Conservation (phyloP, 129 eudicot species). For the Centrapalus pauciflorus region DNA sequence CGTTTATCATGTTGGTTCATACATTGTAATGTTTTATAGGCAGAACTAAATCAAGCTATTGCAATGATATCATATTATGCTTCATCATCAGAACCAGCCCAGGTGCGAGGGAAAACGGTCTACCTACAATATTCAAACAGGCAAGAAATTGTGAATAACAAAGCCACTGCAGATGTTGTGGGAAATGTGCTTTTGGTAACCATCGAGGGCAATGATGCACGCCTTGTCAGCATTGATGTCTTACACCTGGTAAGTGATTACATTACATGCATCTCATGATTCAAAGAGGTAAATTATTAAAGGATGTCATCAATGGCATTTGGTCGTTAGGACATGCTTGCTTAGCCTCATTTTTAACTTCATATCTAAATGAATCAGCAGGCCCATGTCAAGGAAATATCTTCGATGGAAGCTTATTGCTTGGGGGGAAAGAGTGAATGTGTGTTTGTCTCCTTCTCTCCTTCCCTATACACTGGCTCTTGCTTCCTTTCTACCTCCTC, state of each 20-base stretch:
- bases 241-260: slow-evolving; percentile 81
- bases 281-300: slow-evolving; percentile 23
- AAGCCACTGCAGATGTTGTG: slow-evolving; percentile 92
- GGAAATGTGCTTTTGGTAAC: slow-evolving; percentile 94
- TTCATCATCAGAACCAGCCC: slow-evolving; percentile 97
- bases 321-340: slow-evolving; percentile 51
- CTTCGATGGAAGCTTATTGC: slow-evolving; percentile 99
- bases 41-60: slow-evolving; percentile 85
- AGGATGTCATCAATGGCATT: slow-evolving; percentile 30
- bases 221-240: slow-evolving; percentile 91
- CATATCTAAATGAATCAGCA: slow-evolving; percentile 89
- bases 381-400: slow-evolving; percentile 86
- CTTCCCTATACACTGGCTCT: slow-evolving; percentile 85
- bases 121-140: slow-evolving; percentile 96
- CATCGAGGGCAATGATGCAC: slow-evolving; percentile 87
- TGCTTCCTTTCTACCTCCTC: no score
- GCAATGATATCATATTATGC: slow-evolving; percentile 97
- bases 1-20: not conserved
- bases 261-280: not conserved
- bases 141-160: slow-evolving; percentile 98
- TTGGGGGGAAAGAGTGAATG: slow-evolving; percentile 94
- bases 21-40: no score
- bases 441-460: slow-evolving; percentile 98
- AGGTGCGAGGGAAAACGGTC: slow-evolving; percentile 95
- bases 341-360: slow-evolving; percentile 67